Evolutionary conservation across 2,329 filamentous ascomycete genomes (phyloP).

Genomic region (Cladophialophora chaetospira): DNA sequence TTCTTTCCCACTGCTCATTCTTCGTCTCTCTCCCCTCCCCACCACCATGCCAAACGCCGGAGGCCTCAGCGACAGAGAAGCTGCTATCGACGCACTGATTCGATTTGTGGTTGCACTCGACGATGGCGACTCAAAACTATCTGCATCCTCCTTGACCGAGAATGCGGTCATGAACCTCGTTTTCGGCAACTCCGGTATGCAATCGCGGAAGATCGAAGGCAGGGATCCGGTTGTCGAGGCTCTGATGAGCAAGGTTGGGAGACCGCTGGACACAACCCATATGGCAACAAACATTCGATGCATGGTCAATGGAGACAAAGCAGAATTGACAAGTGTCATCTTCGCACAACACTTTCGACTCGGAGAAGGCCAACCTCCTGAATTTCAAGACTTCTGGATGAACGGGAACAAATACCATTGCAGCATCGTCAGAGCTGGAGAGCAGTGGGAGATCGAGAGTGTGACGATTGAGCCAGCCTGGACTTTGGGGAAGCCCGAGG

Average conservation of each 20-base stretch:
- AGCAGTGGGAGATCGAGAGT: slow-evolving; percentile 14
- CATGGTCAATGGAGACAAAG: slow-evolving; percentile 17
- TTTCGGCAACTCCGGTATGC: slow-evolving; percentile 5
- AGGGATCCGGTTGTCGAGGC: slow-evolving; percentile 12
- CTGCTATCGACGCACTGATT: slow-evolving; percentile 21
- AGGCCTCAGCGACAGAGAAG: slow-evolving; percentile 22
- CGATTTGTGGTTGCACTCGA: slow-evolving; percentile 21
- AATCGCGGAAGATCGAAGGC: background rate
- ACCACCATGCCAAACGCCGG: slow-evolving; percentile 20
- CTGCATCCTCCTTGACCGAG: slow-evolving; percentile 19
- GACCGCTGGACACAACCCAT: slow-evolving; percentile 20
- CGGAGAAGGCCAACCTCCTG: slow-evolving; percentile 14
- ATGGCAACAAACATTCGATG: slow-evolving; percentile 20
- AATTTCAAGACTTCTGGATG: slow-evolving; percentile 18
- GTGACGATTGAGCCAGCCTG: slow-evolving; percentile 12
- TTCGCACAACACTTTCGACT: slow-evolving; percentile 19
- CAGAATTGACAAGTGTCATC: slow-evolving; percentile 10
- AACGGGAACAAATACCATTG: slow-evolving; percentile 16
- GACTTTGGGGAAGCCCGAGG: slow-evolving; percentile 19
- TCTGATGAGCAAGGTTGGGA: slow-evolving; percentile 16
- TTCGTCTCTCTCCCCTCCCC: background rate
- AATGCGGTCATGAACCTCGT: slow-evolving; percentile 13
- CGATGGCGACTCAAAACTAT: slow-evolving; percentile 16
- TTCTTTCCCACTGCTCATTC: background rate
- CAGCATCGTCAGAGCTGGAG: slow-evolving; percentile 13